Base-by-base conservation (phyloP, 73 alveolate species). In the Stentor roeselii region DNA sequence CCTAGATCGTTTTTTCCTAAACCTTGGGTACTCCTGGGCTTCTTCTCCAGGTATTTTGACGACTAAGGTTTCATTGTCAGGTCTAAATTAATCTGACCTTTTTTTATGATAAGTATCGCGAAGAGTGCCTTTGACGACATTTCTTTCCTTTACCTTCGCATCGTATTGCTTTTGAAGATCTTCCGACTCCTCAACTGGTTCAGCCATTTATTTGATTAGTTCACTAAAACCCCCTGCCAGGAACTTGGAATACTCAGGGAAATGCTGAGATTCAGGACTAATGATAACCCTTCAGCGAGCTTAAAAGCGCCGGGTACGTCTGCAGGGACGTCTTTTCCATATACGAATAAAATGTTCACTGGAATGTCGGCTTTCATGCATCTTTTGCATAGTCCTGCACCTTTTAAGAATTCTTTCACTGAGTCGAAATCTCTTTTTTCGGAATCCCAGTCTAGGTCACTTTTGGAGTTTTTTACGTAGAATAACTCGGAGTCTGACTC, bases 21-120 rank as follows among this genome's bases (percentile, higher is more conserved):
- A 27, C 27, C 34, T 30, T 15, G 80, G n/a, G 37, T 27, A 67
- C 34, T 67, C 80, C 34, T 67, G 41, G 37, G 41, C 27, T 21
- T 67, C 80, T 67, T 67, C 41, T 15, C 80, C 80, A 27, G 80
- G 80, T 1, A 36, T 21, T 32, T 67, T 67, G 21, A 67, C 80
- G 21, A 67, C 41, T 30, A 67, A 34, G 3, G 3, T 31, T 27
- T 60, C 36, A 3, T 3, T 60, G 6, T 60, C 67, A 50, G 67
- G 67, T 50, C 67, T 50, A 21, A 50, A 11, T 50, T 50, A 11
- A 50, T 50, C n/a, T n/a, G n/a, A n/a, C n/a, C n/a, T n/a, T n/a
- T n/a, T n/a, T n/a, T n/a, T n/a, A n/a, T n/a, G n/a, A n/a, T n/a
- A n/a, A n/a, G n/a, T n/a, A n/a, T n/a, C n/a, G n/a, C n/a, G n/a